phyloP scores from a whole-genome alignment of 2,329 filamentous ascomycete genomes.

The Fusarium stilboides region DNA sequence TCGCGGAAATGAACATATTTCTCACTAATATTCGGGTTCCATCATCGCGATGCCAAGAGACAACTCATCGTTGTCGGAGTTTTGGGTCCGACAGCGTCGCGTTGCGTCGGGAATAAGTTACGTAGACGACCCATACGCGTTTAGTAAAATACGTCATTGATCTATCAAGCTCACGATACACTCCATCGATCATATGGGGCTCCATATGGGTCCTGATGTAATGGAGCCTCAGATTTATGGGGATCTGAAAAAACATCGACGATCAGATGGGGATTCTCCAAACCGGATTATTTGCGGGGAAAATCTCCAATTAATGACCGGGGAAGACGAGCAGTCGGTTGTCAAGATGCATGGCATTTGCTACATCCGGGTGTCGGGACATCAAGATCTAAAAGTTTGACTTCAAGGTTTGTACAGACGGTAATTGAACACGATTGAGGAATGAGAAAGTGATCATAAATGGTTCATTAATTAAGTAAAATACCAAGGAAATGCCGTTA shows the following conservation, averaged over 20 bases:
- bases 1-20: too few relatives aligned
- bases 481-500: slow-evolving; percentile 21
- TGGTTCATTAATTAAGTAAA: slow-evolving; percentile 23
- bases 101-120: neutral
- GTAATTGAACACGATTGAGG: neutral
- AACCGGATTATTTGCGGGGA: slow-evolving; percentile 20
- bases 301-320: slow-evolving; percentile 1
- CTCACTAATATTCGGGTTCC: neutral
- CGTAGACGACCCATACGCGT: neutral
- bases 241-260: slow-evolving; percentile 20
- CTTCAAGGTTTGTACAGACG: too few relatives aligned
- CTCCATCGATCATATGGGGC: slow-evolving; percentile 17
- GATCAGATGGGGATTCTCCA: slow-evolving; percentile 20
- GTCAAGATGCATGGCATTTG: neutral
- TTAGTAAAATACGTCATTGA: slow-evolving; percentile 9
- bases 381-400: too few relatives aligned
- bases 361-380: too few relatives aligned
- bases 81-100: neutral
- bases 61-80: neutral
- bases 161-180: slow-evolving; percentile 3
- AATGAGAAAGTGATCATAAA: neutral
- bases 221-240: slow-evolving; percentile 36
- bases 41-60: neutral
- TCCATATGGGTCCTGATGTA: slow-evolving; percentile 34
- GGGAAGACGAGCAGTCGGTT: neutral